Evolutionary conservation across 805 yeast genomes (phyloP), one percentile per base, ranked within the genome.

Genomic region (Suhomyces emberorum): DNA sequence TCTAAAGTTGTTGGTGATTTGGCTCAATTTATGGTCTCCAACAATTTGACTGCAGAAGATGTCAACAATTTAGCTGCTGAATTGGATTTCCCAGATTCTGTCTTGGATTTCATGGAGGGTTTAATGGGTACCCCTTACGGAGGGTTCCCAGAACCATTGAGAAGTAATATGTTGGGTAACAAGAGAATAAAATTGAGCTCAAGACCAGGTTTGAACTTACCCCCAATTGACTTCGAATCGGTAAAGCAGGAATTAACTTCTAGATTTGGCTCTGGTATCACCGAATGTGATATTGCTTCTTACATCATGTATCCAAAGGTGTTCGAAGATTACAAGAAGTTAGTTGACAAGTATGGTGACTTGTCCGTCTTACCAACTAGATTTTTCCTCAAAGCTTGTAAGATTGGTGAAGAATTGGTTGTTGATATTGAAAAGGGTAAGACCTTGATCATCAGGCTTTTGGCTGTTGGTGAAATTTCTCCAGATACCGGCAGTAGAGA

Each of bases 1-100:
- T 89, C 98, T n/a, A 93, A 93, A 74, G 98, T 93, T 55, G 99
- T 93, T 46, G 98, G 98, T 54, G 99, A 93, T 59, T 78, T 93
- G 67, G 98, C 98, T n/a, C 99, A 93, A 70, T 93, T 93, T 58
- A 93, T 93, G 98, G 98, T 93, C 42, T 79, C 96, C 31, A 93
- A 93, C 74, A 88, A 88, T 66, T 75, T 93, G 54, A 74, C 81
- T 7, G 71, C 84, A 34, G 86, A 84, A 53, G 99, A 93, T 57
- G 95, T 93, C 44, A 74, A 72, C 60, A 81, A 83, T 59, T 78
- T 93, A 51, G 98, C 99, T 3, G 69, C 79, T 37, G 86, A 88
- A 44, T 77, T 93, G 52, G 98, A 93, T 68, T 91, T 93, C 96
- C 99, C 98, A 46, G 97, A 85, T 59, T 91, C 98, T 15, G 96